Percentiles rank a stretch among this genome's conserved stretches.
Evolutionary conservation across 768 basidiomycete genomes (phyloP).

Genomic region (Hygrocybe punicea): DNA sequence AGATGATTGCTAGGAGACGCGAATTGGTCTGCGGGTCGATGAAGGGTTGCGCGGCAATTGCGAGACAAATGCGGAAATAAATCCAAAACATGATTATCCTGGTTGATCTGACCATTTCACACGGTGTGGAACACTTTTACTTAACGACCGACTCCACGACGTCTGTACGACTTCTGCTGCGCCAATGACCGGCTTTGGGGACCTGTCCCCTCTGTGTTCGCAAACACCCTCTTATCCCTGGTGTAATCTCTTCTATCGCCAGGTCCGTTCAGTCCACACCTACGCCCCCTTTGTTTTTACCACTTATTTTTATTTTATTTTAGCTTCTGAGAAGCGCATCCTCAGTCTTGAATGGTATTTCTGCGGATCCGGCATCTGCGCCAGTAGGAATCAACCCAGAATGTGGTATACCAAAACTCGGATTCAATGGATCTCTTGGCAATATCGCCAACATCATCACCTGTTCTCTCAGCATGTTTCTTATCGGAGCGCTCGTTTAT

Average conservation of each 20-base stretch:
- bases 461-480: constrained; percentile 68
- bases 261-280: constrained; percentile 47
- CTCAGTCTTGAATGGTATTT: constrained; percentile 39
- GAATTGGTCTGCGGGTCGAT: background rate
- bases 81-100: background rate
- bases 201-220: constrained; percentile 66
- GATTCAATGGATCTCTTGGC: constrained; percentile 55
- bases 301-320: background rate
- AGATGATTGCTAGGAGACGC: background rate
- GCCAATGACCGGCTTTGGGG: constrained; percentile 61
- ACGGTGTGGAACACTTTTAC: too few relatives aligned
- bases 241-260: constrained; percentile 93
- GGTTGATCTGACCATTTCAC: background rate
- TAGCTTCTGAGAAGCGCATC: constrained; percentile 40
- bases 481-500: constrained; percentile 55
- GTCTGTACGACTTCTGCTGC: background rate
- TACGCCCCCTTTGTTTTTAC: constrained; percentile 10
- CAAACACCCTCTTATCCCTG: constrained; percentile 78
- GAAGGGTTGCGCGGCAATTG: too few relatives aligned
- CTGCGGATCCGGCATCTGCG: constrained; percentile 47
- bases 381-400: constrained; percentile 79
- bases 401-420: constrained; percentile 72
- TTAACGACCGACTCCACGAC: too few relatives aligned
- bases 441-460: constrained; percentile 85
- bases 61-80: background rate